These are phyloP conservation scores for Boletus pseudo-olivaceus DNA, from an alignment of 768 basidiomycete species.

Conservation along the genomic window DNA sequence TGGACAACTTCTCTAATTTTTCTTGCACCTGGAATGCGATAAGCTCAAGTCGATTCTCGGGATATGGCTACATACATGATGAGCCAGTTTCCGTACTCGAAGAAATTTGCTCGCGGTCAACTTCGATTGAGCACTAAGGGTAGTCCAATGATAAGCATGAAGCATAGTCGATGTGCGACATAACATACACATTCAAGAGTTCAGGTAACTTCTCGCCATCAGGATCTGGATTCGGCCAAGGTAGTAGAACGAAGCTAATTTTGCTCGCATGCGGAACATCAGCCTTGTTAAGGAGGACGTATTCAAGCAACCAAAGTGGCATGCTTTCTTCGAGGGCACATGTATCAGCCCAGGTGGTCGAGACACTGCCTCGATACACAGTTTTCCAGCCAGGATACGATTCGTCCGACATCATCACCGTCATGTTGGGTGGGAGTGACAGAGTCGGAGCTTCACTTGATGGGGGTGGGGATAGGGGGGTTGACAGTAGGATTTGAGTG, in stretches of 20 bases:
- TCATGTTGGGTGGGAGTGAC: constrained; percentile 53
- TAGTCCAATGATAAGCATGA: not conserved
- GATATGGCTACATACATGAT: constrained; percentile 58
- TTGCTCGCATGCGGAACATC: constrained; percentile 58
- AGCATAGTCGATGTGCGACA: not conserved
- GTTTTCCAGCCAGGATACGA: constrained; percentile 68
- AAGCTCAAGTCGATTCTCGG: not conserved
- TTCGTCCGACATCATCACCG: constrained; percentile 81
- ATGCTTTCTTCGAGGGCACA: constrained; percentile 66
- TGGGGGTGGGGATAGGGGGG: constrained; percentile 60
- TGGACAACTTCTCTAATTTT: constrained; percentile 62
- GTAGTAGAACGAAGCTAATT: constrained; percentile 85
- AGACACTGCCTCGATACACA: constrained; percentile 71
- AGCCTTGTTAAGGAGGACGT: constrained; percentile 66
- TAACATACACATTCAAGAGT: constrained; percentile 77
- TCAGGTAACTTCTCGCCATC: constrained; percentile 67
- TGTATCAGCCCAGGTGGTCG: constrained; percentile 51
- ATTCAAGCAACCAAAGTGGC: constrained; percentile 90
- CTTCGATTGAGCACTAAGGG: constrained; percentile 68
- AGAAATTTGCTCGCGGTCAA: constrained; percentile 85
- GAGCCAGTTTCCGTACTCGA: constrained; percentile 77
- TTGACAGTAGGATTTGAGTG: constrained; percentile 51
- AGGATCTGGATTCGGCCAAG: constrained; percentile 60
- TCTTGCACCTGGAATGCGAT: constrained; percentile 64
- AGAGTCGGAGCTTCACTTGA: constrained; percentile 71